Base-by-base conservation (phyloP, 495 filamentous ascomycete species). In the Penicillium argentinense region DNA sequence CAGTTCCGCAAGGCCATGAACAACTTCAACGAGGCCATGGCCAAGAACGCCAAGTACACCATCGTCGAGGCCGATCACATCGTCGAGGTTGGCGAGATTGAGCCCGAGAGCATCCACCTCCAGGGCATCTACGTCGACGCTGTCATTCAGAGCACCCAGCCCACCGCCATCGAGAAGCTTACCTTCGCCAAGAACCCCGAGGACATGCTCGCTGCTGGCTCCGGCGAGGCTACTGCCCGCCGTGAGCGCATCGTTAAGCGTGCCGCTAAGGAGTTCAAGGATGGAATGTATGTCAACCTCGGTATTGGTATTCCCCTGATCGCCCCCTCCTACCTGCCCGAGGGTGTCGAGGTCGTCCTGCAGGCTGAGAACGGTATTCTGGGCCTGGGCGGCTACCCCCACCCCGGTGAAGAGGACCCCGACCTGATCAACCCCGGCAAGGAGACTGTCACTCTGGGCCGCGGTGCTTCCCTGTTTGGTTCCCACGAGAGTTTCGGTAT, bases 351-450 rank as follows among this genome's bases (percentile, higher is more conserved):
- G 64, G 90, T 96, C 3, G 82, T 87, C 65, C 69, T 96, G 56
- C 90, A 96, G 74, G 84, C 83, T 18, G 90, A 96, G 71, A 96
- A 96, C 66, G 90, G 90, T 36, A 92, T 96, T 49, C 74, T 96
- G 9, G 90, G 90, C 39, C 78, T 96, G 14, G 90, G 90, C 16
- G 86, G 85, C 0, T 93, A 96, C 69, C 90, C 90, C 28, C 63
- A 69, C 41, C 81, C 83, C 62, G 89, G 87, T 17, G 64, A 84
- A 62, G 87, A 92, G 64, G 90, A 96, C 60, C 79, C 90, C 1
- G 90, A 96, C 62, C 77, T 95, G 17, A 91, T 95, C 76, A 96
- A 96, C 59, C 89, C 90, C 21, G 90, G 90, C 33, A 96, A 96
- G 72, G 89, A 96, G 71, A 96, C 89, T 3, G 89, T 96, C 7